phyloP scores from a whole-genome alignment of 805 yeast species.

The Monosporozyma aquatica region DNA sequence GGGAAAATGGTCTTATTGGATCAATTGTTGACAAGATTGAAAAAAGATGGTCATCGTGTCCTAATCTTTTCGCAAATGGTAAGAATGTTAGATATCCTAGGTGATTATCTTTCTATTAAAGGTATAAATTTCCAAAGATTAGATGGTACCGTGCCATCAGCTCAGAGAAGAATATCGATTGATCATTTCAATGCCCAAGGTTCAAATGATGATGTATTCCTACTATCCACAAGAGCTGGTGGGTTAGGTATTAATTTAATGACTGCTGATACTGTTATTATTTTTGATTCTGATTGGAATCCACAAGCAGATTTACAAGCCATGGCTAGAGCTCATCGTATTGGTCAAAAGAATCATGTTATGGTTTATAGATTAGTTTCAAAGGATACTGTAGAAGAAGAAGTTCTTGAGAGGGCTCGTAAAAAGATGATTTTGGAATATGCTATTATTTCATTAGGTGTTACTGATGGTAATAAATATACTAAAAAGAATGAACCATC shows the following conservation, averaged over 20 bases:
- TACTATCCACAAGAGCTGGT: conserved; percentile 95
- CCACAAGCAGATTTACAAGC: conserved; percentile 99
- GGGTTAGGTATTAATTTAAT: conserved; percentile 95
- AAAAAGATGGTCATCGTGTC: conserved; percentile 93
- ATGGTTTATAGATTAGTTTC: conserved; percentile 96
- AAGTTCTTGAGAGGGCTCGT: conserved; percentile 91
- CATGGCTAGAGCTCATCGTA: conserved; percentile 99
- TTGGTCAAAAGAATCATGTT: conserved; percentile 98
- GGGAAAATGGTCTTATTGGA: conserved; percentile 97
- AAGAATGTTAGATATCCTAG: conserved; percentile 85
- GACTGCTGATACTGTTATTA: conserved; percentile 98
- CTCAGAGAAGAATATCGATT: conserved; percentile 86
- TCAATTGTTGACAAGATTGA: conserved; percentile 71
- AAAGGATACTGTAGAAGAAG: conserved; percentile 96
- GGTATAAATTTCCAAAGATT: conserved; percentile 85
- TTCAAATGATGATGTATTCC: conserved; percentile 82
- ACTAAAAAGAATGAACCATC: conserved; percentile 64
- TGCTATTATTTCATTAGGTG: conserved; percentile 93
- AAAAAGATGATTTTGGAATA: conserved; percentile 97
- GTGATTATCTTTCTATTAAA: conserved; percentile 82
- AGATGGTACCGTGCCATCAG: conserved; percentile 94
- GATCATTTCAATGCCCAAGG: conserved; percentile 95
- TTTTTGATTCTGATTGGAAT: conserved; percentile 98
- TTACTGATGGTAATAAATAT: conserved; percentile 56
- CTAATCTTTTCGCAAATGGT: conserved; percentile 97